Evolutionary conservation across 768 basidiomycete species (phyloP).

Genomic region (Auricularia sp.): DNA sequence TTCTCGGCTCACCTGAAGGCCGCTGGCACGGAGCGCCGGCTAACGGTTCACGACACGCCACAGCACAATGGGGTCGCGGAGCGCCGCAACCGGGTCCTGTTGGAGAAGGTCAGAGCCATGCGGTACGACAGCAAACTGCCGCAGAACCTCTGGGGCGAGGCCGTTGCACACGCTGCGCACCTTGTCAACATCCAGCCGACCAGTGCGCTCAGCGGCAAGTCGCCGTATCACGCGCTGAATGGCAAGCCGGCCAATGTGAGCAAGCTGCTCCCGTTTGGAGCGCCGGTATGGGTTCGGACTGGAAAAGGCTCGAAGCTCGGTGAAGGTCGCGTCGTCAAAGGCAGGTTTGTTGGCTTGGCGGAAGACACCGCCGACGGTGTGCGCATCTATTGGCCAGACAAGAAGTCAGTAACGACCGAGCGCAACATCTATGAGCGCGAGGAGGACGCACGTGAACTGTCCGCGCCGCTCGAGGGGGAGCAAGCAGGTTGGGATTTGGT

Average conservation of each 20-base stretch:
- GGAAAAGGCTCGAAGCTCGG: no score
- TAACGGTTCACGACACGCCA: constrained; percentile 4
- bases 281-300: no score
- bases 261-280: background rate
- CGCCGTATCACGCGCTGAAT: background rate
- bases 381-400: no score
- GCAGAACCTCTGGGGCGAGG: constrained; percentile 9
- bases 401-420: no score
- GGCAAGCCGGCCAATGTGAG: background rate
- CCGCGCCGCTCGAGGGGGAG: no score
- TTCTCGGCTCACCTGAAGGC: background rate
- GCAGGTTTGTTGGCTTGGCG: no score
- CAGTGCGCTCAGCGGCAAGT: background rate
- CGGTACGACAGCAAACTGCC: constrained; percentile 7
- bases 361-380: no score
- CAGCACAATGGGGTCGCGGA: constrained; percentile 20
- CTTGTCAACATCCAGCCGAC: background rate
- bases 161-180: constrained; percentile 1
- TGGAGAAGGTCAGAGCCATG: constrained; percentile 10
- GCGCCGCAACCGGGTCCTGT: constrained; percentile 11
- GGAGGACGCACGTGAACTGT: no score
- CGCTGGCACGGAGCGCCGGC: background rate
- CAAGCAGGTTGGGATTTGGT: no score
- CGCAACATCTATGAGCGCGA: no score
- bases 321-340: no score